Percentiles rank a stretch among this genome's conserved stretches.
Conservation (phyloP, 2,329 filamentous ascomycete genomes). For the Cytospora chrysosperma region DNA sequence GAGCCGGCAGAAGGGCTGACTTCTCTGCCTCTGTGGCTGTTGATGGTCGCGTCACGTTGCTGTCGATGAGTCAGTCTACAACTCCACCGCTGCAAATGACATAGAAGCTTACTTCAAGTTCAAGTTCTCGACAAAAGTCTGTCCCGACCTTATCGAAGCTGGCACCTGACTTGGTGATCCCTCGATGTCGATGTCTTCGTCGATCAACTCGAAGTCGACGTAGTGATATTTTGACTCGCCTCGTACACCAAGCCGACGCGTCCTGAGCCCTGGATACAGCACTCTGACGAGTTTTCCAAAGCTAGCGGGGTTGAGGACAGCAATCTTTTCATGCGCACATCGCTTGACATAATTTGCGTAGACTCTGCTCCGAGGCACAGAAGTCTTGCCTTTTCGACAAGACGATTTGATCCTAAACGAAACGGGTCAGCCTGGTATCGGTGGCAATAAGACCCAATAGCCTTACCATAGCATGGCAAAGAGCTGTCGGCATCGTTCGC, state of each 20-base stretch:
- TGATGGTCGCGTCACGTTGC: constrained; percentile 28
- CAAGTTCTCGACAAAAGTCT: constrained; percentile 21
- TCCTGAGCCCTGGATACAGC: constrained; percentile 93
- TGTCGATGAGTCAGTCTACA: constrained; percentile 31
- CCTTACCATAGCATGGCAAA: constrained; percentile 88
- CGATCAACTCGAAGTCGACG: constrained; percentile 62
- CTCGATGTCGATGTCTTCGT: constrained; percentile 44
- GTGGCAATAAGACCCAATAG: neutral
- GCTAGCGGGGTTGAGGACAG: constrained; percentile 92
- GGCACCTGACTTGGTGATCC: constrained; percentile 21
- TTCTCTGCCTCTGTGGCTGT: constrained; percentile 18
- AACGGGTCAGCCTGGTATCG: neutral
- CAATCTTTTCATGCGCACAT: constrained; percentile 90
- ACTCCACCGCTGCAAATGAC: neutral
- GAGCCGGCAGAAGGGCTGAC: constrained; percentile 5
- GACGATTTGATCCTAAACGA: constrained; percentile 66
- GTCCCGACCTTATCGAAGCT: constrained; percentile 35
- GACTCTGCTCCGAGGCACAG: constrained; percentile 87
- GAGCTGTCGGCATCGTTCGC: constrained; percentile 79
- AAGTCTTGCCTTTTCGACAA: constrained; percentile 74
- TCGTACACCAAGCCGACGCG: constrained; percentile 83
- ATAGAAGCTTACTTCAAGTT: constrained; percentile 47
- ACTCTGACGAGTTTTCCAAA: constrained; percentile 97
- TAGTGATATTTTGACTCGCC: constrained; percentile 99
- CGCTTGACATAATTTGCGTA: constrained; percentile 94